Conservation (phyloP, 2,329 filamentous ascomycete species). For the Scedosporium apiospermum region DNA sequence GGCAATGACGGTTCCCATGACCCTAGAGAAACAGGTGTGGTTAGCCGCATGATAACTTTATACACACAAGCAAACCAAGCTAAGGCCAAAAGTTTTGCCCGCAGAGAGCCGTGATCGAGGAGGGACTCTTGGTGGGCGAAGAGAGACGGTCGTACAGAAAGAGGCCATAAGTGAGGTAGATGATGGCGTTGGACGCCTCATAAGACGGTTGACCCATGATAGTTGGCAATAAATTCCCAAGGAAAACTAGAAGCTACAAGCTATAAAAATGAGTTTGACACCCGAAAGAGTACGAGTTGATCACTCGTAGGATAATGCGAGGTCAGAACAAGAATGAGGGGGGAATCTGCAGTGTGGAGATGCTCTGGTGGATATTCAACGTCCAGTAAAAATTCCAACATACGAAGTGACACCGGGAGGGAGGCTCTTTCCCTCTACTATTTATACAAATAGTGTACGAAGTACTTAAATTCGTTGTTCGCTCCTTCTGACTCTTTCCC, state of each 20-base stretch:
- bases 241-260: neutral
- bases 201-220: slow-evolving; percentile 67
- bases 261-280: too few species aligned
- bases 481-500: neutral
- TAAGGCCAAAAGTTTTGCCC: neutral
- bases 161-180: slow-evolving; percentile 68
- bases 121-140: neutral
- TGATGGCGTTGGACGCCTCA: slow-evolving; percentile 71
- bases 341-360: neutral
- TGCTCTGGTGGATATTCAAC: too few species aligned
- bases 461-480: too few species aligned
- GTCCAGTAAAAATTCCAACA: too few species aligned
- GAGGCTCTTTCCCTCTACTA: neutral
- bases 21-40: slow-evolving; percentile 27
- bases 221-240: neutral
- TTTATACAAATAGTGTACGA: neutral
- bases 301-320: neutral
- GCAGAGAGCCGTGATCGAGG: too few species aligned
- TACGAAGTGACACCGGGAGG: too few species aligned
- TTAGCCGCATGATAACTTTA: slow-evolving; percentile 11
- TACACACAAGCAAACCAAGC: neutral
- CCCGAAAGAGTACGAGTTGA: neutral
- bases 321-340: neutral
- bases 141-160: slow-evolving; percentile 54
- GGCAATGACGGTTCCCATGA: slow-evolving; percentile 52